Base-by-base conservation (phyloP, 2,329 filamentous ascomycete genomes). In the Cladosporium sp. region DNA sequence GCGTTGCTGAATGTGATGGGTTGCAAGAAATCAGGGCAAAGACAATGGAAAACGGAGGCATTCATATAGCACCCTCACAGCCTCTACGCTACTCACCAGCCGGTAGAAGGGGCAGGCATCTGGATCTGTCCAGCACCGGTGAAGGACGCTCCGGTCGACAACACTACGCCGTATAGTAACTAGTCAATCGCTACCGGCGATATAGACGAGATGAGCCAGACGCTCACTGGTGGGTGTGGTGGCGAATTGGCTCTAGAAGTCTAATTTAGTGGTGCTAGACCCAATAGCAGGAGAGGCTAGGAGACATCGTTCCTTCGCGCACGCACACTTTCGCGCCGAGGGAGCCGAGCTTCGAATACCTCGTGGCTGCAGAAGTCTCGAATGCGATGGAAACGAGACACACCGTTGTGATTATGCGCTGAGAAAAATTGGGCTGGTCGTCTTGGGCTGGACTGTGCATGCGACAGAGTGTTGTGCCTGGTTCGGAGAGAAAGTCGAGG, bases 221-320 rank as follows among this genome's bases (percentile, higher is more conserved):
- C 24, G 24, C 27, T 29, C 19, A 7, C 22, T 37, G 22, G 37
- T 34, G 34, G 45, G 37, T 34, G 20, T n/a, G 45, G 45, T 48
- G 45, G 45, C 45, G 45, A 32, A 18, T n/a, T 20, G 37, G 45
- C 11, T 38, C 27, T 41, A 19, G 38, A 44, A 34, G 39, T 24
- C 45, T 48, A 48, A 48, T 22, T 48, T 48, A 34, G 45, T 41
- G 22, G n/a, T 37, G 45, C 45, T 48, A 36, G 32, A 17, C 32
- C 13, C 32, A 36, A 36, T 30, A 47, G 44, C 34, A 34, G 32
- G 36, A 47, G n/a, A 40, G 36, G 45, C 45, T 48, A 48, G 36
- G 30, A 22, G 24, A 27, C 37, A 48, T 34, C 17, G 45, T 37
- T 34, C 12, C 17, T 38, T 27, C 19, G 29, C 39, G n/a, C n/a